Conservation (phyloP, 2,329 filamentous ascomycete genomes). For the Colletotrichum spaethianum region DNA sequence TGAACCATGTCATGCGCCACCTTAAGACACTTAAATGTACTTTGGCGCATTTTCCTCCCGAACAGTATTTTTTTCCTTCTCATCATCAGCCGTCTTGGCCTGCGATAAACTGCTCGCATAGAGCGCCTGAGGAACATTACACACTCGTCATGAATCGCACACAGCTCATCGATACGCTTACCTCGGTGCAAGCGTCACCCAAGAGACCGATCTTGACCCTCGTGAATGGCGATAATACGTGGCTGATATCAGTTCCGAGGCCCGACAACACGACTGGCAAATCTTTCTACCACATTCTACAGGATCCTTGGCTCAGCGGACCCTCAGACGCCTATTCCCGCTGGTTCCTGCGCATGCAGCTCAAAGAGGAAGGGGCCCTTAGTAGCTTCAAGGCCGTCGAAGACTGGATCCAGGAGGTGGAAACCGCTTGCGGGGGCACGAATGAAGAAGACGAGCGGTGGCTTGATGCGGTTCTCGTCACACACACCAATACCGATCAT, state of each 20-base stretch:
- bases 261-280: conserved; percentile 46
- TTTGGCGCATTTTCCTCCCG: neutral
- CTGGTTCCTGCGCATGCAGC: conserved; percentile 9
- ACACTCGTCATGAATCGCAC: neutral
- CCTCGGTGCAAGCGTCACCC: conserved; percentile 15
- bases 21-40: neutral
- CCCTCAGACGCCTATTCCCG: neutral
- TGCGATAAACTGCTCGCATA: neutral
- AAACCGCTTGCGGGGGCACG: neutral
- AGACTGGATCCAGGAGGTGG: neutral
- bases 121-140: neutral
- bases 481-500: conserved; percentile 29
- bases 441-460: neutral
- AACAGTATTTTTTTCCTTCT: neutral
- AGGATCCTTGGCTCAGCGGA: conserved; percentile 52
- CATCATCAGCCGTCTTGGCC: too few relatives aligned
- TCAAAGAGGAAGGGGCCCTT: neutral
- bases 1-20: neutral
- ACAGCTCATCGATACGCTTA: neutral
- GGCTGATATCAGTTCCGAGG: conserved; percentile 52
- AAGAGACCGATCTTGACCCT: conserved; percentile 48
- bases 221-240: conserved; percentile 53
- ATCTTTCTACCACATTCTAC: conserved; percentile 50
- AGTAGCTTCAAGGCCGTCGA: neutral
- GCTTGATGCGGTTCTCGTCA: conserved; percentile 30